phyloP scores from a whole-genome alignment of 2,329 filamentous ascomycete species.

The Akanthomyces uredinophilus region DNA sequence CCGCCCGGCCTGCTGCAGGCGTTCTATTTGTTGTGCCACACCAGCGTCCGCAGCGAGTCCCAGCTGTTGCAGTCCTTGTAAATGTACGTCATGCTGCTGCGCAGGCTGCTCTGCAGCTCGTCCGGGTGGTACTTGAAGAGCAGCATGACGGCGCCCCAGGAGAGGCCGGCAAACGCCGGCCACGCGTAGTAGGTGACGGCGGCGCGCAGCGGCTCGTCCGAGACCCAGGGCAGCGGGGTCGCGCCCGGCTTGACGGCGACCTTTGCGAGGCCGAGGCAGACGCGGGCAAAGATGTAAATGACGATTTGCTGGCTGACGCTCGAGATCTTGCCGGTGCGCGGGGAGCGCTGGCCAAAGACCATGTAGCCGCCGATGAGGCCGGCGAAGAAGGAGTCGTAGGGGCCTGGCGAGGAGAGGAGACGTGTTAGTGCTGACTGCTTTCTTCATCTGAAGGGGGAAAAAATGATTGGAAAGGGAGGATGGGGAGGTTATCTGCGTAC shows the following conservation, averaged over 20 bases:
- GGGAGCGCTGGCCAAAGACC: constrained; percentile 70
- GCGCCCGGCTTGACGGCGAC: constrained; percentile 65
- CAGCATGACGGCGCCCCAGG: constrained; percentile 94
- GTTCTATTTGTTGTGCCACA: constrained; percentile 73
- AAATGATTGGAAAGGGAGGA: no score
- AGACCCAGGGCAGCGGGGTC: constrained; percentile 45
- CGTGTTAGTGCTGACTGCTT: neutral
- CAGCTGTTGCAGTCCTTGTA: constrained; percentile 85
- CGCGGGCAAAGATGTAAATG: constrained; percentile 94
- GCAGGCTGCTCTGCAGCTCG: constrained; percentile 82
- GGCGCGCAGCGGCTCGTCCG: constrained; percentile 40
- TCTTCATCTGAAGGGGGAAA: neutral
- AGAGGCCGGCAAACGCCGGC: constrained; percentile 86
- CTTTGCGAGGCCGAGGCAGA: constrained; percentile 77
- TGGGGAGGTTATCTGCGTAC: constrained; percentile 27
- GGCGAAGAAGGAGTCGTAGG: constrained; percentile 79
- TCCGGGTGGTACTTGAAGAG: constrained; percentile 89
- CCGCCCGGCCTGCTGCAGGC: neutral
- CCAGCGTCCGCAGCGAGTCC: constrained; percentile 77
- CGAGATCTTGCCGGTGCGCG: constrained; percentile 62
- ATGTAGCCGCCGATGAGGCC: constrained; percentile 87
- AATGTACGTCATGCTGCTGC: constrained; percentile 97
- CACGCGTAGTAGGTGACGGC: constrained; percentile 69
- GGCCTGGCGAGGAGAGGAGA: constrained; percentile 38
- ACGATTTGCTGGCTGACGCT: constrained; percentile 95